These are phyloP conservation scores for Porodaedalea pini DNA, from an alignment of 1,284 basidiomycete genomes.

Conservation along the genomic window DNA sequence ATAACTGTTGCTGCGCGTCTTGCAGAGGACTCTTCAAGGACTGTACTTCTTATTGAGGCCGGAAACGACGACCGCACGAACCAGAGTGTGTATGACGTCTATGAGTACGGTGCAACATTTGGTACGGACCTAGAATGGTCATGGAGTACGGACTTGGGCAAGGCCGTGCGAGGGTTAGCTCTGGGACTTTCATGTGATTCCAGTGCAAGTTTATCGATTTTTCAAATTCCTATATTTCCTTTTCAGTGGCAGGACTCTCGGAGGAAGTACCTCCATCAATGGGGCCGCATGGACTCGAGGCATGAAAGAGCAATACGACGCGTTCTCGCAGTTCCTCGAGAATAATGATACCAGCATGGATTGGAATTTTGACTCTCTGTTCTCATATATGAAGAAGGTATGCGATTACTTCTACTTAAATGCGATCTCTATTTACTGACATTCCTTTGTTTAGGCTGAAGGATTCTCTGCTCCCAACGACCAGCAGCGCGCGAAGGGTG, in stretches of 20 bases:
- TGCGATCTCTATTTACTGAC: too few species aligned
- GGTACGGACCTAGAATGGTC: slow-evolving; percentile 45
- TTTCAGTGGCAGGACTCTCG: slow-evolving; percentile 52
- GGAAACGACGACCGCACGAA: slow-evolving; percentile 49
- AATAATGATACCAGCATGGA: slow-evolving; percentile 43
- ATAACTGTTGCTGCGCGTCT: slow-evolving; percentile 60
- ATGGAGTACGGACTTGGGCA: slow-evolving; percentile 46
- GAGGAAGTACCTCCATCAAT: slow-evolving; percentile 59
- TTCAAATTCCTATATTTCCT: not conserved
- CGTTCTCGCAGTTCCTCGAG: slow-evolving; percentile 49
- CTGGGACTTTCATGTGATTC: not conserved
- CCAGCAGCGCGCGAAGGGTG: slow-evolving; percentile 32
- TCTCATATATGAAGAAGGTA: slow-evolving; percentile 45
- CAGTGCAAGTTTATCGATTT: not conserved
- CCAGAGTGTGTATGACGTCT: slow-evolving; percentile 45
- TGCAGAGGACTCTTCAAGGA: slow-evolving; percentile 48
- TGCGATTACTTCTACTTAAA: not conserved
- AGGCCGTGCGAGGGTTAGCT: slow-evolving; percentile 43
- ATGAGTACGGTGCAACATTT: slow-evolving; percentile 46
- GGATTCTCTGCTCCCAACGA: slow-evolving; percentile 28
- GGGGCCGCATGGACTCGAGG: slow-evolving; percentile 57
- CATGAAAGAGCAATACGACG: slow-evolving; percentile 54
- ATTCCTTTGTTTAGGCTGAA: not conserved
- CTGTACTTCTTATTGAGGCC: slow-evolving; percentile 57
- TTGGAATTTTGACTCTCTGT: slow-evolving; percentile 58